phyloP scores from a whole-genome alignment of 768 basidiomycete genomes.

The Collybiopsis confluens region DNA sequence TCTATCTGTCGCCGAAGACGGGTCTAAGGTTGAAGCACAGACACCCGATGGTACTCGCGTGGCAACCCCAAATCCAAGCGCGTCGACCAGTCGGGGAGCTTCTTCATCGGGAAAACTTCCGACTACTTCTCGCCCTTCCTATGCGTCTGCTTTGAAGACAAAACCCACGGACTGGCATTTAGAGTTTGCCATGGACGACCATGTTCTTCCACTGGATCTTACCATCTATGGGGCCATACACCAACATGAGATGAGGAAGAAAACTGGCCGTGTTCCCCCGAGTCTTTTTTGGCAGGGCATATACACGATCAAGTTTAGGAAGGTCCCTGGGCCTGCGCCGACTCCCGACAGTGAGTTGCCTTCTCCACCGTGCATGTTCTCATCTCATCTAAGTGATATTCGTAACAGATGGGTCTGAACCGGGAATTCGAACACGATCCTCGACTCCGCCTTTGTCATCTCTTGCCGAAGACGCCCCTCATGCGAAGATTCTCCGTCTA shows the following conservation, averaged over 20 bases:
- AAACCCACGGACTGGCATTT: conserved; percentile 97
- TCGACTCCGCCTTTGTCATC: conserved; percentile 70
- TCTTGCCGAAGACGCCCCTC: conserved; percentile 77
- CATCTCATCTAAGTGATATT: neutral
- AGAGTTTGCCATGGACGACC: conserved; percentile 92
- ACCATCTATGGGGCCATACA: conserved; percentile 98
- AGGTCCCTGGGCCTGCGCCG: conserved; percentile 79
- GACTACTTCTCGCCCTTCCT: conserved; percentile 54
- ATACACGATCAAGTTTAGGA: conserved; percentile 91
- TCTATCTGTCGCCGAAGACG: conserved; percentile 81
- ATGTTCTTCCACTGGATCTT: conserved; percentile 75
- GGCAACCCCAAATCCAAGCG: conserved; percentile 69
- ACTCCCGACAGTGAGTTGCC: conserved; percentile 53
- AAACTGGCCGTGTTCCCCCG: conserved; percentile 55
- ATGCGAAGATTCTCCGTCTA: conserved; percentile 87
- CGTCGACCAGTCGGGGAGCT: conserved; percentile 32
- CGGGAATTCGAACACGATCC: conserved; percentile 49
- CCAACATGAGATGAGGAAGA: conserved; percentile 81
- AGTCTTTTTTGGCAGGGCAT: conserved; percentile 86
- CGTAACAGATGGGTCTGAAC: conserved; percentile 39
- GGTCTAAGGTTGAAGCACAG: conserved; percentile 91
- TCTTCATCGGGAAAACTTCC: conserved; percentile 24
- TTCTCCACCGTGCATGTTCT: neutral
- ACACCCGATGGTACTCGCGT: conserved; percentile 96
- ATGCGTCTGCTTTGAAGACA: conserved; percentile 90